A percentile compares a stretch with the other conserved stretches of the same genome.
These are phyloP conservation scores for Hymenochaete sp. DNA, from an alignment of 1,284 basidiomycete species.

Conservation along the genomic window DNA sequence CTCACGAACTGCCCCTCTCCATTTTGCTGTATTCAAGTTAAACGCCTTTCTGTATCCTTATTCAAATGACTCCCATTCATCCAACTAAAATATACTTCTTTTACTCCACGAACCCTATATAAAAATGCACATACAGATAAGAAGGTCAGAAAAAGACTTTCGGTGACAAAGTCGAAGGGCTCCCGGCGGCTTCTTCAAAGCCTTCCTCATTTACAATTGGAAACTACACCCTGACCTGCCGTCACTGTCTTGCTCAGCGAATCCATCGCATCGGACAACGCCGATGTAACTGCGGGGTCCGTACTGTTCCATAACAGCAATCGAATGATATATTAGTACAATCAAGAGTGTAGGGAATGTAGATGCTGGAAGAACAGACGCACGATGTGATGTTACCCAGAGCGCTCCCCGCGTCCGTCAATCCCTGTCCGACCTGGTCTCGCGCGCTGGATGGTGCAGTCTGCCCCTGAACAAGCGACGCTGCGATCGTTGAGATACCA, in stretches of 20 bases:
- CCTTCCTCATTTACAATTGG: conserved; percentile 23
- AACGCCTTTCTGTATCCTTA: too few species aligned
- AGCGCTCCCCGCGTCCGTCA: conserved; percentile 27
- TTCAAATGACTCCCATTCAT: too few species aligned
- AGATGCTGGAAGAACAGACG: background rate
- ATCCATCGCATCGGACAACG: conserved; percentile 19
- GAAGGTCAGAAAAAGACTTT: too few species aligned
- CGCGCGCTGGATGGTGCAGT: conserved; percentile 29
- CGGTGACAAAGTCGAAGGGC: too few species aligned
- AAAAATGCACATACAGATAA: too few species aligned
- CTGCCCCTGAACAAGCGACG: conserved; percentile 28
- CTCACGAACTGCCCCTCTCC: too few species aligned
- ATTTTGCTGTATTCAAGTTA: too few species aligned
- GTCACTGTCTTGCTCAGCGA: conserved; percentile 17
- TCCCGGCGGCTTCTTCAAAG: too few species aligned
- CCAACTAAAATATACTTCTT: too few species aligned
- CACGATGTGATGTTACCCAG: conserved; percentile 28
- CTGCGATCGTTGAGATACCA: conserved; percentile 30
- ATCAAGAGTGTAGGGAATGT: background rate
- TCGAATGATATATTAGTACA: background rate
- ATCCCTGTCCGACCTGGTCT: conserved; percentile 27
- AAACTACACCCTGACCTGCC: conserved; percentile 23
- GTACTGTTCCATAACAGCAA: conserved; percentile 13
- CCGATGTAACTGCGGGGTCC: conserved; percentile 16
- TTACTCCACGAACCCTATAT: too few species aligned